These are phyloP conservation scores for Puccinia triticina DNA, from an alignment of 1,284 basidiomycete genomes.

Conservation along the genomic window DNA sequence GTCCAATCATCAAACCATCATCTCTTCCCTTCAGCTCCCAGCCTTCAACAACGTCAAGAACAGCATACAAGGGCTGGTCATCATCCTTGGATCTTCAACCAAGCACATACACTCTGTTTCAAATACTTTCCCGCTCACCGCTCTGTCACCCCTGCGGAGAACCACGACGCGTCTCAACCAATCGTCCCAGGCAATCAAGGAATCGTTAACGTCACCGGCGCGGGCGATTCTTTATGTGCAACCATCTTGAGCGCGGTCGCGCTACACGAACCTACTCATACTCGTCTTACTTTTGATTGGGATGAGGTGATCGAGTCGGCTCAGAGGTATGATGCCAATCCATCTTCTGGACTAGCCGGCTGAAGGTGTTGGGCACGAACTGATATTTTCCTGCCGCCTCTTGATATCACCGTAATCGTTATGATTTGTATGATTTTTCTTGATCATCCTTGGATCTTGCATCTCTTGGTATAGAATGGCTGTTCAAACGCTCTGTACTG, in stretches of 20 bases:
- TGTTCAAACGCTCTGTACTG: neutral
- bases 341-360: neutral
- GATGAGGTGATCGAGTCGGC: neutral
- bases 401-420: neutral
- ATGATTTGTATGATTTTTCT: slow-evolving; percentile 1
- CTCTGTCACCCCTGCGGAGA: neutral
- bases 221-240: slow-evolving; percentile 85
- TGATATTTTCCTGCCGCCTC: neutral
- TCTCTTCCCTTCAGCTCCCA: neutral
- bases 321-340: slow-evolving; percentile 21
- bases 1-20: neutral
- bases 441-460: neutral
- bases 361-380: neutral
- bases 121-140: slow-evolving; percentile 22
- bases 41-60: neutral
- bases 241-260: slow-evolving; percentile 63
- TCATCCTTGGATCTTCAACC: slow-evolving; percentile 25
- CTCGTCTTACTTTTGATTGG: slow-evolving; percentile 18
- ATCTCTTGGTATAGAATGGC: slow-evolving; percentile 13
- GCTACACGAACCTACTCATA: neutral
- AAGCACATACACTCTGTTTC: neutral
- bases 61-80: neutral
- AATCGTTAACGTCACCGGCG: slow-evolving; percentile 76
- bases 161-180: neutral
- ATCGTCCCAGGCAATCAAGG: neutral